Evolutionary conservation across 768 basidiomycete genomes (phyloP), one percentile per base, ranked within the genome.

Genomic region (Stropharia rugosoannulata): DNA sequence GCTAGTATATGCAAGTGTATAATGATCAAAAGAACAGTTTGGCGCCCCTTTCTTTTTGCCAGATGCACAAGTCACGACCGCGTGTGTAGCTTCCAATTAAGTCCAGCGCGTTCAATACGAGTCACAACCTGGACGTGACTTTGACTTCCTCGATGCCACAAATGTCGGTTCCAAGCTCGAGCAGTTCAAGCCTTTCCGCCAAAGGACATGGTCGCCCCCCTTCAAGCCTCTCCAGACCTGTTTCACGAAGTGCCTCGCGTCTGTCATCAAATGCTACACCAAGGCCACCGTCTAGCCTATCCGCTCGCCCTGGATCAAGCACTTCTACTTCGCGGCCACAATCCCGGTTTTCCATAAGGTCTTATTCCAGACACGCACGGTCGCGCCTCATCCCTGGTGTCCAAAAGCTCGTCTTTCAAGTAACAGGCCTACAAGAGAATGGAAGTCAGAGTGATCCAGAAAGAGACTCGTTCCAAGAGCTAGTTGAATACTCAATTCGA

Each of bases 401-500:
- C 52, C 83, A 86, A 54, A 66, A 73, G 0, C 73, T 92, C 16
- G 83, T 77, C 15, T 66, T 70, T 3, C 83, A 86, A 40, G 59
- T 87, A 7, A 81, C 80, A 4, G 81, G 80, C 7, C 63, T 89
- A 32, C 68, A 69, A 3, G 68, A 77, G n/a, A 76, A 78, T 29
- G 73, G 75, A 19, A 64, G 60, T 6, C 72, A 73, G 13, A 64
- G 54, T 13, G 77, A 81, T 46, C 63, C 62, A 5, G 71, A 73
- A 35, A 69, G 58, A 44, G 68, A 72, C 11, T 61, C 76, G 9
- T 79, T 81, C 61, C 77, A 75, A 22, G 72, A 73, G 18, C 72
- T 75, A 0, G 75, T 84, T 16, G 86, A 87, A 45, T 79, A 80
- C 62, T 83, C 80, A 0, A 74, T 81, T 48, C 87, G 79, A 65